Evolutionary conservation across 306 rosid genomes (phyloP).

Genomic region (Neltuma alba): DNA sequence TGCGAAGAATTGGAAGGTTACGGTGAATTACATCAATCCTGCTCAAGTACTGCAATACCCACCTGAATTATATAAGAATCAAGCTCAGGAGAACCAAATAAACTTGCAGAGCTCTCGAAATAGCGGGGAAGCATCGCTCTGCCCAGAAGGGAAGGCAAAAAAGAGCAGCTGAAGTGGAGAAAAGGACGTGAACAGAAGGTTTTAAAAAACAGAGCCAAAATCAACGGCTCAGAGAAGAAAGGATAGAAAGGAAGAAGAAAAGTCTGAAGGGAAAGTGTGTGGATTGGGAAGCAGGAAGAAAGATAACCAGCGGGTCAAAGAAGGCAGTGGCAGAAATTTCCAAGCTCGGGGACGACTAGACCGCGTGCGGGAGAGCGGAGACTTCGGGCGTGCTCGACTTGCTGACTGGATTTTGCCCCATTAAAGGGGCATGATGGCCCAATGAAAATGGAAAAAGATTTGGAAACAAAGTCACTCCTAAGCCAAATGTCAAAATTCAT

Average conservation of each 20-base stretch:
- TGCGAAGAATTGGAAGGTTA: too few species aligned
- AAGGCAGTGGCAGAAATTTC: constrained; percentile 39
- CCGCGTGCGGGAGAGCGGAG: constrained; percentile 19
- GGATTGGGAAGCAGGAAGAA: background rate
- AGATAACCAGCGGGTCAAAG: constrained; percentile 43
- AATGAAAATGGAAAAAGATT: background rate
- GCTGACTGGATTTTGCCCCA: constrained; percentile 9
- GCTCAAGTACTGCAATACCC: constrained; percentile 28
- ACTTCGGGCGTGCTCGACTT: constrained; percentile 29
- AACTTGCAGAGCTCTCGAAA: background rate
- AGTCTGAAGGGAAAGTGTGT: background rate
- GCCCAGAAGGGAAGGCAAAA: background rate
- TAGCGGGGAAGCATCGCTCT: constrained; percentile 5
- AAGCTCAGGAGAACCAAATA: constrained; percentile 17
- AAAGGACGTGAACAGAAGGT: background rate
- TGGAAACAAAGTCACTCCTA: too few species aligned
- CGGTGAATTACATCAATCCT: background rate
- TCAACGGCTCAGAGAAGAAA: background rate
- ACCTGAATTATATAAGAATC: constrained; percentile 26
- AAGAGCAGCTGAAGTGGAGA: background rate
- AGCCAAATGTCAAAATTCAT: too few species aligned
- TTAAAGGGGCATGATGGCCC: background rate
- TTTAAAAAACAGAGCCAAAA: background rate
- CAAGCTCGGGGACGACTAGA: constrained; percentile 43
- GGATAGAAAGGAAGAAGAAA: background rate